Percentiles rank a stretch among this genome's conserved stretches.
Evolutionary conservation across 805 yeast species (phyloP).

Genomic region (Cyberlindnera suaveolens): DNA sequence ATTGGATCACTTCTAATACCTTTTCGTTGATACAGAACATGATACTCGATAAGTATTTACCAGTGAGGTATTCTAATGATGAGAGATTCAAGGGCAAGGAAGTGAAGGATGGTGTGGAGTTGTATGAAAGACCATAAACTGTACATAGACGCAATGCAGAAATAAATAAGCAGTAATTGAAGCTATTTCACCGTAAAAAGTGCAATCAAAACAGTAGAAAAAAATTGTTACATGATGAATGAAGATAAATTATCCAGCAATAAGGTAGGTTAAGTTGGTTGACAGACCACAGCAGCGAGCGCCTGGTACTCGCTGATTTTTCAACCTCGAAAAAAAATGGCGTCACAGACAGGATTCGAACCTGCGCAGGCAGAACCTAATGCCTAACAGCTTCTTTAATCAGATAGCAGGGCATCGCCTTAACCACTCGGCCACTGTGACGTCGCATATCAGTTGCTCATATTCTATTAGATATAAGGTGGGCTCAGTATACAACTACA

Average conservation of each 20-base stretch:
- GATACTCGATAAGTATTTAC: conserved; percentile 45
- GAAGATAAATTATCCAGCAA: too few species aligned
- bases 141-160: too few species aligned
- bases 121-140: too few species aligned
- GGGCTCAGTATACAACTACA: too few species aligned
- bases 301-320: too few species aligned
- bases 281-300: too few species aligned
- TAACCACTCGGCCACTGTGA: conserved; percentile 87
- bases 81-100: conserved; percentile 3
- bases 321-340: conserved; percentile 30
- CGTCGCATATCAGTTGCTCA: neutral
- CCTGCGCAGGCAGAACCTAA: conserved; percentile 95
- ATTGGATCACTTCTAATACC: conserved; percentile 84
- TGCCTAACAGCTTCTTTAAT: conserved; percentile 55
- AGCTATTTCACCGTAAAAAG: too few species aligned
- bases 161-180: too few species aligned
- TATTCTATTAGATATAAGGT: too few species aligned
- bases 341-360: conserved; percentile 99
- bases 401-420: conserved; percentile 85
- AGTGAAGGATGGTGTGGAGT: neutral
- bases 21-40: conserved; percentile 75
- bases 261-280: neutral
- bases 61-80: conserved; percentile 15
- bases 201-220: too few species aligned
- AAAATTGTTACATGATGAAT: too few species aligned